These are phyloP conservation scores for Medicago truncatula DNA, from an alignment of 306 rosid genomes.

Conservation along the genomic window MtrunA17r5.0-ANR NC_053048.1:38938001-38938500, in stretches of 20 bases:
- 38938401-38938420: constrained; percentile 72
- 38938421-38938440: constrained; percentile 71
- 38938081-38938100: constrained; percentile 90
- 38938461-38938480: constrained; percentile 70
- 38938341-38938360: not conserved
- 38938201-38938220: not conserved
- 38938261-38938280: not conserved
- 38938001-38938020: constrained; percentile 80
- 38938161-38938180: not conserved
- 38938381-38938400: not conserved
- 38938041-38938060: constrained; percentile 73
- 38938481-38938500: constrained; percentile 86
- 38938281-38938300: not conserved
- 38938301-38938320: not conserved
- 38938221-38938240: not conserved
- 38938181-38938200: not conserved
- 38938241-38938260: not conserved
- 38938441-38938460: constrained; percentile 64
- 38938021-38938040: constrained; percentile 87
- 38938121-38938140: constrained; percentile 78
- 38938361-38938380: not conserved
- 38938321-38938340: too few species aligned
- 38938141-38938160: constrained; percentile 92
- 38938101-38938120: constrained; percentile 77
- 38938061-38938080: constrained; percentile 67